phyloP scores from a whole-genome alignment of 2,329 filamentous ascomycete species.

The Fusarium coicis region DNA sequence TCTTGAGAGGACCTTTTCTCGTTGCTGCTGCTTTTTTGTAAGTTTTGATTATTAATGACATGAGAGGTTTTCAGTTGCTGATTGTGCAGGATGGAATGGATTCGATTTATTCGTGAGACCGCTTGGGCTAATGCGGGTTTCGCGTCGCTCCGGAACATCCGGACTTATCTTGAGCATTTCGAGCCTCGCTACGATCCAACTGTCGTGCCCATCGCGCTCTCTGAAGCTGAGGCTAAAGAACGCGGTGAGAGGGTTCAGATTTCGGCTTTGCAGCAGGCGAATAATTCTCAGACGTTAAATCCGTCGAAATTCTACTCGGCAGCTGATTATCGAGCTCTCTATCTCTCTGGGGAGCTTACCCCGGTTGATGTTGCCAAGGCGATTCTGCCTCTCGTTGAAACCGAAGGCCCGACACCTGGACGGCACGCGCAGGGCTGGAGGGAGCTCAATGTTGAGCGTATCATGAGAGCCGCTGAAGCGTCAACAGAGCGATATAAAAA shows the following conservation, averaged over 20 bases:
- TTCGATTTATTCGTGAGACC: conserved; percentile 37
- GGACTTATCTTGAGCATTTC: conserved; percentile 61
- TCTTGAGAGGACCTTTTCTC: conserved; percentile 25
- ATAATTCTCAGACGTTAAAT: conserved; percentile 51
- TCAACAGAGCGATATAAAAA: conserved; percentile 61
- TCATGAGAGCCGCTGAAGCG: conserved; percentile 56
- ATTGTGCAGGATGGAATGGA: conserved; percentile 39
- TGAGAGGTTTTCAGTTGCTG: background rate
- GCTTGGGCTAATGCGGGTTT: conserved; percentile 74
- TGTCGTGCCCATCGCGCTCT: conserved; percentile 53
- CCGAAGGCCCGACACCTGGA: conserved; percentile 51
- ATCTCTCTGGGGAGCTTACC: conserved; percentile 57
- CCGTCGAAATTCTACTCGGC: conserved; percentile 49
- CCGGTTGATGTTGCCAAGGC: conserved; percentile 58
- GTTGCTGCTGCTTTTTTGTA: conserved; percentile 36
- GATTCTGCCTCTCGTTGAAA: conserved; percentile 58
- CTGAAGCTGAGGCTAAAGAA: conserved; percentile 56
- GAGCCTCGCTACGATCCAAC: conserved; percentile 60
- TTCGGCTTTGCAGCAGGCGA: background rate
- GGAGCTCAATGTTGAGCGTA: conserved; percentile 54
- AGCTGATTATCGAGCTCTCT: conserved; percentile 58
- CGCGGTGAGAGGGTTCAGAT: conserved; percentile 9
- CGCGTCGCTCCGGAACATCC: conserved; percentile 63
- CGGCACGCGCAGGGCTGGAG: conserved; percentile 58
- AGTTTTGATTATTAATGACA: background rate